Evolutionary conservation across 768 basidiomycete genomes (phyloP).

Genomic region (Calocybe gangraenosa): DNA sequence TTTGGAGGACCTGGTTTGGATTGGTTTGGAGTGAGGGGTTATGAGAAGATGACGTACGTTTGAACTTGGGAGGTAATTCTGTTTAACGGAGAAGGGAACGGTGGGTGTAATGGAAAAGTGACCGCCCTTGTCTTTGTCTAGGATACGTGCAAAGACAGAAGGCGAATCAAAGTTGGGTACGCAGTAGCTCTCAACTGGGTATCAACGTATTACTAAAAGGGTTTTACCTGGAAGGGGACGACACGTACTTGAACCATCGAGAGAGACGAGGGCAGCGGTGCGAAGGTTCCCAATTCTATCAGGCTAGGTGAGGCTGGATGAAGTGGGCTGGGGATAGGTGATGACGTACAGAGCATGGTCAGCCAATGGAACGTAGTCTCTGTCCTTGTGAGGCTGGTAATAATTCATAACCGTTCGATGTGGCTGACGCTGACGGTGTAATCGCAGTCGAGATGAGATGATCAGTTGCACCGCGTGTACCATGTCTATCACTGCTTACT

Average conservation of each 20-base stretch:
- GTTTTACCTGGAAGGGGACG: background rate
- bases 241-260: slow-evolving; percentile 72
- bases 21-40: background rate
- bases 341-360: slow-evolving; percentile 80
- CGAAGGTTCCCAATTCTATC: slow-evolving; percentile 79
- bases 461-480: too few species aligned
- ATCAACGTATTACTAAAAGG: too few species aligned
- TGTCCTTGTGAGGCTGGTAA: slow-evolving; percentile 45
- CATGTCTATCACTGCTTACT: too few species aligned
- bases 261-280: slow-evolving; percentile 79
- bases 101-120: slow-evolving; percentile 88
- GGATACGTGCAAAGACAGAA: slow-evolving; percentile 84
- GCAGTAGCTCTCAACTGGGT: slow-evolving; percentile 84
- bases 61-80: slow-evolving; percentile 79
- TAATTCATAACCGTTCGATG: slow-evolving; percentile 41
- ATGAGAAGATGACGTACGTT: slow-evolving; percentile 45
- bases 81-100: slow-evolving; percentile 66
- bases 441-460: background rate
- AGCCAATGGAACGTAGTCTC: slow-evolving; percentile 71
- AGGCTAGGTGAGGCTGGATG: too few species aligned
- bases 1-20: slow-evolving; percentile 63
- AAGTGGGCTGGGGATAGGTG: too few species aligned
- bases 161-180: slow-evolving; percentile 93
- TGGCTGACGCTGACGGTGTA: too few species aligned
- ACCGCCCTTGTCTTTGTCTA: slow-evolving; percentile 89